phyloP scores from a whole-genome alignment of 2,329 filamentous ascomycete species.

The Macrophomina tecta region DNA sequence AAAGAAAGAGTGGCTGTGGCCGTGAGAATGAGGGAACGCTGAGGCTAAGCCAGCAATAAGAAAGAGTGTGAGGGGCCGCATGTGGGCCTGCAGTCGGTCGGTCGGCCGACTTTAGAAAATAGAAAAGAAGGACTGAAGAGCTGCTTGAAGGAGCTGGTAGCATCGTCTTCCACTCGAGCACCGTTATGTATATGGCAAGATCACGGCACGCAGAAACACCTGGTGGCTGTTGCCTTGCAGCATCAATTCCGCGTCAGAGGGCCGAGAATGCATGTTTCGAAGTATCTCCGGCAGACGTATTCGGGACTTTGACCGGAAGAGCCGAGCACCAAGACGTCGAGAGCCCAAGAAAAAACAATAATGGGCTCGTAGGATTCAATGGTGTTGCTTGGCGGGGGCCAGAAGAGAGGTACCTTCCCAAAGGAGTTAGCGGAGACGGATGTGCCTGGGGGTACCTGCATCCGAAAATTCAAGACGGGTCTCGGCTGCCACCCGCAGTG shows the following conservation, averaged over 20 bases:
- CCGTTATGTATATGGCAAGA: no score
- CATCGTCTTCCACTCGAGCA: no score
- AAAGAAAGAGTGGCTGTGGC: background rate
- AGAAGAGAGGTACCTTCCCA: background rate
- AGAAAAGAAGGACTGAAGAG: background rate
- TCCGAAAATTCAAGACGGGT: background rate
- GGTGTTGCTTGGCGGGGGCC: slow-evolving; percentile 7
- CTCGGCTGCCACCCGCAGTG: background rate
- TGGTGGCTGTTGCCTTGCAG: background rate
- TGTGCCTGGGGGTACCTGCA: slow-evolving; percentile 1
- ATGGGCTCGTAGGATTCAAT: background rate
- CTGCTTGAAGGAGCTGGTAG: no score
- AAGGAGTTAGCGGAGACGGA: background rate
- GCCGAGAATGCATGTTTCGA: background rate
- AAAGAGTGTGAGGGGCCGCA: background rate
- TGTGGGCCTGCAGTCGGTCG: background rate
- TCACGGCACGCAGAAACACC: no score
- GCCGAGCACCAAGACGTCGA: background rate
- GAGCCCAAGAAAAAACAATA: background rate
- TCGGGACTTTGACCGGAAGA: background rate
- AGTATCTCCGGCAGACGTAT: background rate
- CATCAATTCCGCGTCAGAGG: background rate
- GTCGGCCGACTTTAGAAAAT: background rate
- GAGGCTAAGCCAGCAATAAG: background rate
- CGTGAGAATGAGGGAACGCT: background rate